Evolutionary conservation across 1,139 yeast genomes (phyloP).

Genomic region (Wickerhamiella infanticola): DNA sequence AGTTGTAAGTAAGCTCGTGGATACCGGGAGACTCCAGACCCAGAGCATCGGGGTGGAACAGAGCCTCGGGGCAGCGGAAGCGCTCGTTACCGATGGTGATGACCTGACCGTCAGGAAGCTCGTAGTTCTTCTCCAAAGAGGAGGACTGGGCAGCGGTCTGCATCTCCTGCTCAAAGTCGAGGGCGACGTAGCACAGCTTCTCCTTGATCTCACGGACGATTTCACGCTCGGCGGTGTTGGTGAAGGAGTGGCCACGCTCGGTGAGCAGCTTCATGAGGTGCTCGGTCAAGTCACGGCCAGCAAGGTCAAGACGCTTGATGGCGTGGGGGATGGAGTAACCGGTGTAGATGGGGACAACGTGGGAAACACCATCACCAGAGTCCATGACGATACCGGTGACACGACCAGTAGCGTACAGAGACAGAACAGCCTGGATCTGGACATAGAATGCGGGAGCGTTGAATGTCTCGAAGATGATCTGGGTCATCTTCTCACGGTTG

Average conservation of each 20-base stretch:
- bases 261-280: conserved; percentile 95
- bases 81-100: conserved; percentile 99
- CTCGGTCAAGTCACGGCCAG: conserved; percentile 99
- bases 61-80: conserved; percentile 99
- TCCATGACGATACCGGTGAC: conserved; percentile 99
- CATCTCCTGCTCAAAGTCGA: conserved; percentile 94
- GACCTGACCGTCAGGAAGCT: conserved; percentile 99
- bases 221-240: conserved; percentile 99
- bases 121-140: conserved; percentile 96
- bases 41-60: conserved; percentile 95
- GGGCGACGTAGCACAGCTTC: conserved; percentile 94
- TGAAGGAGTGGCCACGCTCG: conserved; percentile 98
- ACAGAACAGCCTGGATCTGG: conserved; percentile 94
- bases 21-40: conserved; percentile 99
- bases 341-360: conserved; percentile 99
- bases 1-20: conserved; percentile 98
- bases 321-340: conserved; percentile 99
- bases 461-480: conserved; percentile 93
- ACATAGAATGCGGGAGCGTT: conserved; percentile 99
- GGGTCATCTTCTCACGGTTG: conserved; percentile 99
- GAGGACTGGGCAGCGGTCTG: conserved; percentile 98
- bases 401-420: conserved; percentile 98
- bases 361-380: conserved; percentile 99
- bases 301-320: conserved; percentile 95
- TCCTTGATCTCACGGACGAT: conserved; percentile 99